Evolutionary conservation across 192 early-diverging fungal species (phyloP), one percentile per base, ranked within the genome.

Genomic region (Entomortierella chlamydospora): DNA sequence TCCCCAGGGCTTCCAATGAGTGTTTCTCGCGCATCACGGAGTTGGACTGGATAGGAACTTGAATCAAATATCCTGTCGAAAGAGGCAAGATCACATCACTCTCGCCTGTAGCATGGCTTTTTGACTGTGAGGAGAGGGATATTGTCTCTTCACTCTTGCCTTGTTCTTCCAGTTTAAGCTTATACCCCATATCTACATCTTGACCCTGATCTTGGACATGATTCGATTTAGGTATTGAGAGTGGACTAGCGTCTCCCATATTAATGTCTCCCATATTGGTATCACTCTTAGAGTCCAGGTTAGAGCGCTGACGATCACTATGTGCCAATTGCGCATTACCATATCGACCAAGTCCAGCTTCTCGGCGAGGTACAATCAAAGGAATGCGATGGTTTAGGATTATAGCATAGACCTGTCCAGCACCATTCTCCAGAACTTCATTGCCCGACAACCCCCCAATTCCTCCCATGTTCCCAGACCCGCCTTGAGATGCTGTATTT

Each of bases 381-480:
- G 86, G 83, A 6, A 84, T 81, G 10, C 86, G 84, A 63, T 87
- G 86, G 33, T 85, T 85, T 13, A 87, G 58, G n/a, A 87, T 61
- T 41, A 87, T 59, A 0, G 82, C 83, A 42, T 84, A 76, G 13
- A 85, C 83, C 17, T 83, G 77, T 52, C 76, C 81, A 20, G 68
- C 66, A 55, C 65, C 52, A 41, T 73, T 69, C 61, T 72, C 69
- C 22, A 81, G 26, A 0, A 57, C 68, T 17, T 73, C 66, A 49
- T 64, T 55, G 0, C 61, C 52, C 7, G 68, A 33, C 10, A 73
- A 12, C 30, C 82, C 64, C 39, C 72, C 47, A 64, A 68, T 65
- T n/a, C 82, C 67, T 2, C 54, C 50, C 71, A 77, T 54, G 23
- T 42, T 45, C 7, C 68, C 55, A 5, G 57, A 29, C 4, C 43